Conservation (phyloP, 805 yeast species). For the Sugiyamaella floridensis region DNA sequence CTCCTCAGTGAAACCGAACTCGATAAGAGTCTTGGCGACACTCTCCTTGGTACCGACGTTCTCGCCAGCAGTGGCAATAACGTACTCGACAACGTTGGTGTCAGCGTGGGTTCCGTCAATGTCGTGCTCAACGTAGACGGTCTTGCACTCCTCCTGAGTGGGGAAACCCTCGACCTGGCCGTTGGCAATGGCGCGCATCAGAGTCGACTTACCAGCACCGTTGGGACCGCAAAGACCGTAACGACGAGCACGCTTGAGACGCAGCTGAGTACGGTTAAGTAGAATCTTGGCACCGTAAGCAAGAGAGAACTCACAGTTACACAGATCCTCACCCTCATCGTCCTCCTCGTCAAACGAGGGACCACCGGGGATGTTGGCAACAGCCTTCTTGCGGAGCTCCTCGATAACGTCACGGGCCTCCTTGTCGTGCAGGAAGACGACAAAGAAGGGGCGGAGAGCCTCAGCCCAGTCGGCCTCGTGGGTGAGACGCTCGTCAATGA, state of each 20-base stretch:
- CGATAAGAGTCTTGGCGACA: conserved; percentile 68
- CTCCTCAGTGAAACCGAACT: conserved; percentile 89
- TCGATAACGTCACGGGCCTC: conserved; percentile 86
- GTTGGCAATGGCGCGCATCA: conserved; percentile 94
- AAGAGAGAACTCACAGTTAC: conserved; percentile 99
- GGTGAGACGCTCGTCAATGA: conserved; percentile 95
- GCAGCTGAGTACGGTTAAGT: conserved; percentile 98
- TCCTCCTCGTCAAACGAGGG: conserved; percentile 85
- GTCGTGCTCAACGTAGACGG: conserved; percentile 99
- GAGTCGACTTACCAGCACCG: conserved; percentile 97
- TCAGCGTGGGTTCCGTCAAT: conserved; percentile 98
- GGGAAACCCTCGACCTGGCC: conserved; percentile 99
- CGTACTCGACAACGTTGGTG: conserved; percentile 88
- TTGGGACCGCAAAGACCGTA: conserved; percentile 99
- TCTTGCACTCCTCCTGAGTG: conserved; percentile 96
- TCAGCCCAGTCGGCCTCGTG: conserved; percentile 89
- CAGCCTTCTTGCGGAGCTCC: conserved; percentile 91
- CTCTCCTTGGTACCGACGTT: conserved; percentile 69
- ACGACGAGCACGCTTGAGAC: conserved; percentile 94
- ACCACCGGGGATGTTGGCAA: conserved; percentile 96
- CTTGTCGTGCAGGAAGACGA: conserved; percentile 90
- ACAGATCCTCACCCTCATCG: conserved; percentile 98
- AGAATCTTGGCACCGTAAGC: conserved; percentile 99
- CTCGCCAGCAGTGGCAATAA: conserved; percentile 70
- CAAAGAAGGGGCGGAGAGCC: conserved; percentile 86